These are phyloP conservation scores for Lecanicillium sp. DNA, from an alignment of 2,329 filamentous ascomycete species.

Conservation along the genomic window DNA sequence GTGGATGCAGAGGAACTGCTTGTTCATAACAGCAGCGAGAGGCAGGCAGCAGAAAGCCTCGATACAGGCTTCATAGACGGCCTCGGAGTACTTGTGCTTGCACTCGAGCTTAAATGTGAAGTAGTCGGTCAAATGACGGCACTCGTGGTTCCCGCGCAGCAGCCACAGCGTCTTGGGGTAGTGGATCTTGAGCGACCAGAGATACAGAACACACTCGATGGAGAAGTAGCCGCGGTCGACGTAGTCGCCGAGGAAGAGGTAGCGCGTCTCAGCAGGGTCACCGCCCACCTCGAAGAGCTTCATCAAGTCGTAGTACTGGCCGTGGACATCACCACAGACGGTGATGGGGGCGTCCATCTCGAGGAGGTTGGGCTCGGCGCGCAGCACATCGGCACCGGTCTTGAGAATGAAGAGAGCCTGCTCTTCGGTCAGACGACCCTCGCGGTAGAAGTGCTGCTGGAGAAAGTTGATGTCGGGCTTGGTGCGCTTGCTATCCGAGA, in stretches of 20 bases:
- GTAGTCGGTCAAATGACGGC: conserved; percentile 97
- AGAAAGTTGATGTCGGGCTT: conserved; percentile 93
- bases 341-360: conserved; percentile 99
- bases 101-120: conserved; percentile 99
- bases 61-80: conserved; percentile 95
- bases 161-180: conserved; percentile 97
- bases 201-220: conserved; percentile 96
- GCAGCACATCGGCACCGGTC: conserved; percentile 79
- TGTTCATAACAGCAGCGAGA: conserved; percentile 97
- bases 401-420: conserved; percentile 95
- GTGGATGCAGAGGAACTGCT: conserved; percentile 98
- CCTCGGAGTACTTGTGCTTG: conserved; percentile 98
- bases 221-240: conserved; percentile 98
- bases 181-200: conserved; percentile 98
- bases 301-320: conserved; percentile 99
- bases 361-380: conserved; percentile 86
- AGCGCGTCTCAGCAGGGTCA: conserved; percentile 91
- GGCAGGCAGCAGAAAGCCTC: conserved; percentile 95
- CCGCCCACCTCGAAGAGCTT: conserved; percentile 98
- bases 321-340: conserved; percentile 96
- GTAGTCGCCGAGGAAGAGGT: conserved; percentile 96
- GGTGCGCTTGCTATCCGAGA: conserved; percentile 72
- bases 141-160: conserved; percentile 96
- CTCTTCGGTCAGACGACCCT: conserved; percentile 93
- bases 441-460: conserved; percentile 97